Conservation (phyloP, 768 basidiomycete genomes). For the Gloeopeniophorella convolvens region DNA sequence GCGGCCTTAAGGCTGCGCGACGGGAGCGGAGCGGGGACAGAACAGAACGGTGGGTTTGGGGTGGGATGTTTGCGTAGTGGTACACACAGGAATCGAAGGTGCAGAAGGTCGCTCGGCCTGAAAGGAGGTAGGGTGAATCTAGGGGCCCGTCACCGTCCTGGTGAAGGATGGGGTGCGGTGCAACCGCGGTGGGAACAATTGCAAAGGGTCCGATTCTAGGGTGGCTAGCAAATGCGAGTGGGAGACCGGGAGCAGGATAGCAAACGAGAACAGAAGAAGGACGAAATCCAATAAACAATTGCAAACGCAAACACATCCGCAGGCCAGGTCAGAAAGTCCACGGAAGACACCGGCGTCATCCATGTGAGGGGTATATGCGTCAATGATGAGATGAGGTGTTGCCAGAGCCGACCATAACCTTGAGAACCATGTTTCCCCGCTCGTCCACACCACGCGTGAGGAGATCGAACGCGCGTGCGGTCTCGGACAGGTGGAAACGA, state of each 20-base stretch:
- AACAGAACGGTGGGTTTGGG: too few relatives aligned
- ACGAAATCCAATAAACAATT: constrained; percentile 2
- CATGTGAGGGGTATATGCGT: constrained; percentile 16
- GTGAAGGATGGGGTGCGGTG: too few relatives aligned
- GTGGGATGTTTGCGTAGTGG: too few relatives aligned
- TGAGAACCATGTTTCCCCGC: constrained; percentile 76
- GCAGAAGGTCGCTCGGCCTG: too few relatives aligned
- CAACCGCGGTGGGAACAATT: not conserved
- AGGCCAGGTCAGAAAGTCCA: not conserved
- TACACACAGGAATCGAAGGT: too few relatives aligned
- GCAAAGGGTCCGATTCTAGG: constrained; percentile 10
- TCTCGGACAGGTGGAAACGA: constrained; percentile 57
- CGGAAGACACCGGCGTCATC: not conserved
- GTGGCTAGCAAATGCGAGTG: constrained; percentile 7
- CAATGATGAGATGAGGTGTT: constrained; percentile 4
- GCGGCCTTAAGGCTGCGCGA: too few relatives aligned
- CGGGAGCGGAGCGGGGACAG: too few relatives aligned
- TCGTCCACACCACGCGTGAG: constrained; percentile 73
- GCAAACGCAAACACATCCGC: constrained; percentile 1
- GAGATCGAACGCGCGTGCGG: constrained; percentile 75
- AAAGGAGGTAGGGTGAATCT: too few relatives aligned
- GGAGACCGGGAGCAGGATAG: not conserved
- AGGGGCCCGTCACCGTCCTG: too few relatives aligned
- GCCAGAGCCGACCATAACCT: constrained; percentile 67
- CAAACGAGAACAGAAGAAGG: not conserved